Conservation (phyloP, 139 green algal species). For the Tetratostichococcus sp. region DNA sequence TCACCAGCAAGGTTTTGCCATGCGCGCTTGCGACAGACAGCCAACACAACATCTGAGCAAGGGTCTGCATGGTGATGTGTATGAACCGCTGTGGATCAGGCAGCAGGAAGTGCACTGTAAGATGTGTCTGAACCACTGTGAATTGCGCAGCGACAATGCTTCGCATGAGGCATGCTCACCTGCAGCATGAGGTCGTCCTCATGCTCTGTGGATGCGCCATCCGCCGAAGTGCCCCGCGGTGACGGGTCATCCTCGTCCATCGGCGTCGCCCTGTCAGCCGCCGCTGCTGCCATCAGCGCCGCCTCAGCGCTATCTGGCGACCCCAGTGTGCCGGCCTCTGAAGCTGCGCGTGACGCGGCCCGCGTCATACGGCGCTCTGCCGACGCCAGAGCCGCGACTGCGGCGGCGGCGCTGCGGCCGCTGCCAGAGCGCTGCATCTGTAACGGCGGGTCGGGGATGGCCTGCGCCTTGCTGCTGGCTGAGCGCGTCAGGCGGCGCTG, state of each 20-base stretch:
- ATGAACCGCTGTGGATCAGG: too few relatives aligned
- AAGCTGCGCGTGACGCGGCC: slow-evolving; percentile 34
- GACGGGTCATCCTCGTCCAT: background rate
- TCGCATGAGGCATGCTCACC: too few relatives aligned
- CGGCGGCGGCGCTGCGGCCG: background rate
- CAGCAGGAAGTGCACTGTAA: too few relatives aligned
- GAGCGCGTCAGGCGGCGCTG: background rate
- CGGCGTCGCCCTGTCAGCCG: too few relatives aligned
- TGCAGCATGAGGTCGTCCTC: slow-evolving; percentile 22
- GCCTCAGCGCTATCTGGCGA: slow-evolving; percentile 12
- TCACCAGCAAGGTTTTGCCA: too few relatives aligned
- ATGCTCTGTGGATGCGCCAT: background rate
- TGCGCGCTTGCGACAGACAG: too few relatives aligned
- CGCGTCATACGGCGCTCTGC: slow-evolving; percentile 49
- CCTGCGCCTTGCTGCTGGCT: slow-evolving; percentile 36
- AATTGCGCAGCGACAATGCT: too few relatives aligned
- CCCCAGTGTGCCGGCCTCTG: slow-evolving; percentile 7
- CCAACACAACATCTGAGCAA: too few relatives aligned
- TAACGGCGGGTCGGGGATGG: slow-evolving; percentile 31
- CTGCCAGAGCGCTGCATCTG: slow-evolving; percentile 7
- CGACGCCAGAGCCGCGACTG: background rate
- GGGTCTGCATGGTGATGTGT: too few relatives aligned
- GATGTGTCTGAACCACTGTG: too few relatives aligned
- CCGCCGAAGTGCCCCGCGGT: background rate
- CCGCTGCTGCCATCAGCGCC: background rate